Percentiles rank a stretch among this genome's conserved stretches.
Conservation (phyloP, 306 rosid species). For the Sphenostylis stenocarpa region DNA sequence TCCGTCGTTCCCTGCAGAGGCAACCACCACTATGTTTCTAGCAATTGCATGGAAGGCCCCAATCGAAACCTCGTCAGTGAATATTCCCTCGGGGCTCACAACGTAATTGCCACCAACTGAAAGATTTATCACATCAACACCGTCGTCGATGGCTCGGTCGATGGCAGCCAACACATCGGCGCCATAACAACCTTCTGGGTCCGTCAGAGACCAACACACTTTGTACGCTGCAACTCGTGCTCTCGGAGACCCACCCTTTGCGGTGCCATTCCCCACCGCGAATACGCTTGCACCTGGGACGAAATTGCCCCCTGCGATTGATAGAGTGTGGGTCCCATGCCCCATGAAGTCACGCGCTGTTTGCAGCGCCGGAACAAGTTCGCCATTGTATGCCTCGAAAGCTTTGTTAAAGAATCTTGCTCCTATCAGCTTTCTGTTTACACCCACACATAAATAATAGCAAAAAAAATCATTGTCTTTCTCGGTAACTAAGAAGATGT, state of each 20-base stretch:
- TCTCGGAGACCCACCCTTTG: conserved; percentile 80
- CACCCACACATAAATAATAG: no score
- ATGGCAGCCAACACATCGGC: conserved; percentile 63
- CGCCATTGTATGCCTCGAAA: neutral
- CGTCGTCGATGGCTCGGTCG: conserved; percentile 59
- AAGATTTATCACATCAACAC: conserved; percentile 55
- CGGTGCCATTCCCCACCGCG: conserved; percentile 73
- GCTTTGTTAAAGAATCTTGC: conserved; percentile 64
- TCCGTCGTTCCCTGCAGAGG: conserved; percentile 61
- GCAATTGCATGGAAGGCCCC: conserved; percentile 58
- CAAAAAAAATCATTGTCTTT: no score
- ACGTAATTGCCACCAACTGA: conserved; percentile 46
- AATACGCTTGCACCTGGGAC: conserved; percentile 41
- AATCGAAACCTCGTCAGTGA: conserved; percentile 38
- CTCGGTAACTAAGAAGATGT: no score
- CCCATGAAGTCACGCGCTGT: conserved; percentile 59
- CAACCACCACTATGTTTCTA: conserved; percentile 38
- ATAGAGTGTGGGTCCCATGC: conserved; percentile 79
- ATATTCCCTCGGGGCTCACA: conserved; percentile 17
- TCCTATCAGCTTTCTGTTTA: conserved; percentile 71
- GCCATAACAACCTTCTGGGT: conserved; percentile 42
- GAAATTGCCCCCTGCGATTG: conserved; percentile 74
- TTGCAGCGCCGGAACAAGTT: neutral
- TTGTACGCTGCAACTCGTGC: conserved; percentile 76
- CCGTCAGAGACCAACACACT: conserved; percentile 58